Conservation (phyloP, 2,329 filamentous ascomycete species). For the Amylocarpus encephaloides region DNA sequence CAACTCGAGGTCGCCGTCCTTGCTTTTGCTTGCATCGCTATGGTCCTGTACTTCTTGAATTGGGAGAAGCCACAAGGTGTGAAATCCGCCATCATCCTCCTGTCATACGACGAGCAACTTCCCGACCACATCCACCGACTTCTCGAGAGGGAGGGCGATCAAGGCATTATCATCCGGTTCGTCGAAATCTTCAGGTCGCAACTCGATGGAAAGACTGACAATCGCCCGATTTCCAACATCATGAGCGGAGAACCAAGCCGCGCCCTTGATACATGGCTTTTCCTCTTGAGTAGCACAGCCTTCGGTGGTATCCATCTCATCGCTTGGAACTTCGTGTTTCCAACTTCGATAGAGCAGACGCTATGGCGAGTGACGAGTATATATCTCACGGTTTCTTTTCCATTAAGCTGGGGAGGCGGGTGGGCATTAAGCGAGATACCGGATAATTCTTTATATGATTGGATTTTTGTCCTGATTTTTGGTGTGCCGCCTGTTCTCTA, state of each 20-base stretch:
- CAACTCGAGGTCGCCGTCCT: constrained; percentile 11
- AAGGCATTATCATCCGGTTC: neutral
- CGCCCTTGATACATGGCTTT: neutral
- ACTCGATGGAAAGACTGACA: neutral
- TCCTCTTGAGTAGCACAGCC: neutral
- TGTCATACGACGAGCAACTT: neutral
- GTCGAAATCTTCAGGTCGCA: neutral
- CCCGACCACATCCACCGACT: neutral
- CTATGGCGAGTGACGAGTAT: too few relatives aligned
- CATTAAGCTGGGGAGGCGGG: too few relatives aligned
- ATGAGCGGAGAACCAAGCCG: constrained; percentile 1
- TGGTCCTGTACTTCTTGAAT: constrained; percentile 7
- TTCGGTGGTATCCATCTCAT: constrained; percentile 16
- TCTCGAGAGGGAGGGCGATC: neutral
- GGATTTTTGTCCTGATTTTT: too few relatives aligned
- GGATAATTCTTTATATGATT: too few relatives aligned
- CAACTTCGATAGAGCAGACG: constrained; percentile 6
- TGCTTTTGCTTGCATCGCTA: constrained; percentile 8
- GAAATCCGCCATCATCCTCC: neutral
- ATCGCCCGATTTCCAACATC: neutral
- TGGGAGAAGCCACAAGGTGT: constrained; percentile 14
- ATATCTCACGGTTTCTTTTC: too few relatives aligned
- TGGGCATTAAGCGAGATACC: too few relatives aligned
- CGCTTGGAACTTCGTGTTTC: constrained; percentile 18
- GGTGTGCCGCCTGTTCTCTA: too few relatives aligned